Base-by-base conservation (phyloP, 1,284 basidiomycete genomes). In the Cryptococcus deneoformans region DNA sequence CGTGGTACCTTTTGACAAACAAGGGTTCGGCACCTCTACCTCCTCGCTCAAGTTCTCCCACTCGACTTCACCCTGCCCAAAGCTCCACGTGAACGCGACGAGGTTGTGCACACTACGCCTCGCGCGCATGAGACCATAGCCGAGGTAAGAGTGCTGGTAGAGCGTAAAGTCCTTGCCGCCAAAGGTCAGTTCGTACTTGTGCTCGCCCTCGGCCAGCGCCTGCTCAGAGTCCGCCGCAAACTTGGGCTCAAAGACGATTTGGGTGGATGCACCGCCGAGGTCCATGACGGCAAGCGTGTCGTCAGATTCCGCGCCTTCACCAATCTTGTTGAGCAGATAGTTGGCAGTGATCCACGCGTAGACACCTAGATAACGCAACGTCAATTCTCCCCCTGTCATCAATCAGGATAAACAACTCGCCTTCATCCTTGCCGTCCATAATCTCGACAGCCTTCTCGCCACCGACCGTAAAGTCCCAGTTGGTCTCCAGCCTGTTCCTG, bases 331-430 rank as follows among this genome's bases (percentile, higher is more conserved):
- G 50, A 94, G 80, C 39, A 95, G 82, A 78, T 97, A 98, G 79
- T 99, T 99, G 62, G 91, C 91, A 10, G 94, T 97, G 70, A 98
- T 93, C 95, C 95, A 99, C 16, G 94, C 93, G 75, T 91, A 98
- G 34, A 98, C 92, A 47, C 77, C 75, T 77, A n/a, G 58, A 14
- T 5, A 40, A 14, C 11, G 10, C 6, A 34, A 12, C 51, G 47
- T 43, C 59, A 24, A 53, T 36, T 50, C 35, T 47, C 38, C 16
- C n/a, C n/a, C n/a, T n/a, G n/a, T n/a, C n/a, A n/a, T n/a, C n/a
- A n/a, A n/a, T n/a, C n/a, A n/a, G n/a, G n/a, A n/a, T n/a, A n/a
- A n/a, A n/a, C n/a, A n/a, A n/a, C n/a, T n/a, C n/a, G n/a, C n/a
- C n/a, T 78, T 99, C 95, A 72, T 98, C 93, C 68, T 87, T 88